Conservation (phyloP, 139 green algal genomes). For the Pleodorina starrii region DNA sequence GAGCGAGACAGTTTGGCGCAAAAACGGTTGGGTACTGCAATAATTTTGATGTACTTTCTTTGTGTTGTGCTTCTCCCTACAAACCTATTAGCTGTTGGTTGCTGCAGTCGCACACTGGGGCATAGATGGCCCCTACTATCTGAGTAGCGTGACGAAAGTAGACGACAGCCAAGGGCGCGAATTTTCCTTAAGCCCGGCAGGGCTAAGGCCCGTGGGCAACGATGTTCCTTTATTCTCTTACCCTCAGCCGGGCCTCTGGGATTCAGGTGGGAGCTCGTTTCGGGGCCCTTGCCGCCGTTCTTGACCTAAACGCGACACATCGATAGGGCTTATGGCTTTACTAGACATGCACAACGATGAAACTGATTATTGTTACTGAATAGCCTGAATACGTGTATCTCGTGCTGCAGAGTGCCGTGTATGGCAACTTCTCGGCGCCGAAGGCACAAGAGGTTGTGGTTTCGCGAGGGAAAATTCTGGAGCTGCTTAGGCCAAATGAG, state of each 20-base stretch:
- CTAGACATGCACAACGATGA: too few relatives aligned
- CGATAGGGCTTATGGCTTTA: too few relatives aligned
- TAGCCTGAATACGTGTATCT: not conserved
- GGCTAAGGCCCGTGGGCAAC: constrained; percentile 10
- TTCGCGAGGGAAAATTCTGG: constrained; percentile 90
- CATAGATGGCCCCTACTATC: not conserved
- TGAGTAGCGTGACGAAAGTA: not conserved
- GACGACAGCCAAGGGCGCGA: not conserved
- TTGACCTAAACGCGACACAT: too few relatives aligned
- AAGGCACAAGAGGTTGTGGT: constrained; percentile 98
- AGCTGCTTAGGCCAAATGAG: constrained; percentile 96
- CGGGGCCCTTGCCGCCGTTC: too few relatives aligned
- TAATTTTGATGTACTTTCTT: too few relatives aligned
- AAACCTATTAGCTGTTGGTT: too few relatives aligned
- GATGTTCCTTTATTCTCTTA: constrained; percentile 91
- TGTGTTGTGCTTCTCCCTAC: too few relatives aligned
- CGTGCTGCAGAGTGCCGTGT: constrained; percentile 84
- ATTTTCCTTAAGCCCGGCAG: not conserved
- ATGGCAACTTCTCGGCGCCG: constrained; percentile 95
- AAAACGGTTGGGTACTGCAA: too few relatives aligned
- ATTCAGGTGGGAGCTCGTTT: constrained; percentile 88
- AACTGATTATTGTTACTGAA: too few relatives aligned
- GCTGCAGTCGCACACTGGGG: not conserved
- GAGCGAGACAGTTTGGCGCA: too few relatives aligned
- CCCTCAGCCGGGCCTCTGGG: constrained; percentile 79